Conservation (phyloP, 2,329 filamentous ascomycete species). For the Rutstroemia sp. region DNA sequence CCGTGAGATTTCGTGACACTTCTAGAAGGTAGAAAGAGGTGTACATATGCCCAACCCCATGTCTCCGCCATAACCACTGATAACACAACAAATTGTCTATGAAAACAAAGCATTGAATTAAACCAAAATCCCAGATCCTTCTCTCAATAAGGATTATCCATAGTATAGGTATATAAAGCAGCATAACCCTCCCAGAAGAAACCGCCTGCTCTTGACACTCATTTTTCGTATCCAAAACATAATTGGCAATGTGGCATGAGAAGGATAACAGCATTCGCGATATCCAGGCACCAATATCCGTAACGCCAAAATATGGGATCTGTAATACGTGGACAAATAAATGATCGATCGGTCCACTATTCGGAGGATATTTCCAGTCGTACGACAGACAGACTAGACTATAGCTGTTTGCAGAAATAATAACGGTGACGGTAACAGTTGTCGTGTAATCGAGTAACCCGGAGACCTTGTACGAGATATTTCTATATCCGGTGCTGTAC, state of each 20-base stretch:
- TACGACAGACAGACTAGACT: too few relatives aligned
- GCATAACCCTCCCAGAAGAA: neutral
- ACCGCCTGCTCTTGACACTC: conserved; percentile 4
- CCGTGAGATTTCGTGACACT: too few relatives aligned
- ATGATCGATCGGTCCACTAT: conserved; percentile 1
- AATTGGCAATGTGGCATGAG: neutral
- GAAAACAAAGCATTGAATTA: conserved; percentile 2
- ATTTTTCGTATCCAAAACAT: conserved; percentile 11
- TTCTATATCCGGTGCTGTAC: too few relatives aligned
- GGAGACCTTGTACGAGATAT: too few relatives aligned
- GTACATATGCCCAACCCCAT: too few relatives aligned
- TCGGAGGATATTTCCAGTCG: conserved; percentile 3
- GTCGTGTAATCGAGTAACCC: too few relatives aligned
- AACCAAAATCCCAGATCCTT: neutral
- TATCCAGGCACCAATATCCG: neutral
- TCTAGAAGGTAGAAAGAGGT: too few relatives aligned
- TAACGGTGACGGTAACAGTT: conserved; percentile 1
- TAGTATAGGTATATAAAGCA: conserved; percentile 24
- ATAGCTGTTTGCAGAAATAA: neutral
- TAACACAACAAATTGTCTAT: too few relatives aligned
- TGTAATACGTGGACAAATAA: conserved; percentile 5
- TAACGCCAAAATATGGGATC: conserved; percentile 1
- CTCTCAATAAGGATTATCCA: conserved; percentile 18
- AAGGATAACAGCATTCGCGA: neutral
- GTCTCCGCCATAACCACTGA: too few relatives aligned